Evolutionary conservation across 202 grass and related monocot species (phyloP).

Genomic region (Cymbopogon flexuosus): DNA sequence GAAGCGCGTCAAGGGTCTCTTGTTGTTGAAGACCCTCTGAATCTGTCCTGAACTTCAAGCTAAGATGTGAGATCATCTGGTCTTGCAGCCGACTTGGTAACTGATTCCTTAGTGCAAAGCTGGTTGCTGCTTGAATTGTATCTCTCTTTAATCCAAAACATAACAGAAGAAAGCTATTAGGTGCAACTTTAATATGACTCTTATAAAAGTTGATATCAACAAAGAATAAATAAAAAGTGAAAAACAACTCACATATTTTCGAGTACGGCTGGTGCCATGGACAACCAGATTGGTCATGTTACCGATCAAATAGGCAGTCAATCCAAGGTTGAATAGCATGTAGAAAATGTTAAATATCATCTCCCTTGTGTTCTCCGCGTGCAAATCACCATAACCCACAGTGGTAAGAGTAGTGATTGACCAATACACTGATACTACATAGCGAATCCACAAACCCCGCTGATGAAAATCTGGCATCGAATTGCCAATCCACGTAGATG

Average conservation of each 20-base stretch:
- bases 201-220: conserved; percentile 12
- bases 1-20: conserved; percentile 79
- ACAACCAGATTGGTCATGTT: conserved; percentile 99
- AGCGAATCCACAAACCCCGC: conserved; percentile 58
- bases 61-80: conserved; percentile 97
- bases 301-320: conserved; percentile 97
- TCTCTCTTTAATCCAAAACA: conserved; percentile 58
- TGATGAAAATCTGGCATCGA: conserved; percentile 79
- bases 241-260: conserved; percentile 76
- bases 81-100: conserved; percentile 78
- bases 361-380: conserved; percentile 82
- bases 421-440: conserved; percentile 93
- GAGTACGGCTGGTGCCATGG: conserved; percentile 83
- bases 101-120: conserved; percentile 83
- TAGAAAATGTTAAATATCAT: conserved; percentile 94
- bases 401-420: conserved; percentile 98
- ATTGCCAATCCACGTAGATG: conserved; percentile 73
- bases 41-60: conserved; percentile 93
- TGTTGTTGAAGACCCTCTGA: conserved; percentile 98
- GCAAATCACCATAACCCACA: conserved; percentile 96
- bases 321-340: conserved; percentile 97
- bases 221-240: neutral
- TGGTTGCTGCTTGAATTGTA: conserved; percentile 93
- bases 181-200: neutral
- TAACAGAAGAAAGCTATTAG: conserved; percentile 15